Conservation (phyloP, 768 basidiomycete species). For the Austroboletus festivus region DNA sequence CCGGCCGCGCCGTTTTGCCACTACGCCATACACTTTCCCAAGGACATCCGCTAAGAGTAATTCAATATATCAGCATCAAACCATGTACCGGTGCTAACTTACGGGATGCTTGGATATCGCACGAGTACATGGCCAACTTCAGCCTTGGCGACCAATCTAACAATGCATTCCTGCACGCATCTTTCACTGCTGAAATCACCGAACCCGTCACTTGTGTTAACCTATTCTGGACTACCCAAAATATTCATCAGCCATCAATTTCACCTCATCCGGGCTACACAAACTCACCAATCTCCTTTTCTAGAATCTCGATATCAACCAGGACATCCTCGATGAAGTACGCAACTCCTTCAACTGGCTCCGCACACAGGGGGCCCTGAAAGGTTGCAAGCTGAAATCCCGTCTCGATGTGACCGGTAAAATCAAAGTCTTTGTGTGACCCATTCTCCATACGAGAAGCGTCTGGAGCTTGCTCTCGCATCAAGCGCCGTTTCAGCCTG, state of each 20-base stretch:
- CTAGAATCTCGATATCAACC: slow-evolving; percentile 55
- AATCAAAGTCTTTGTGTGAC: slow-evolving; percentile 45
- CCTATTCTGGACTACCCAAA: slow-evolving; percentile 63
- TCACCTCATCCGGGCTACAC: slow-evolving; percentile 2
- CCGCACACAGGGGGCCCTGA: slow-evolving; percentile 92
- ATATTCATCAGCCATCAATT: slow-evolving; percentile 11
- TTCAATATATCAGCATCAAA: slow-evolving; percentile 9
- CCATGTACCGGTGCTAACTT: slow-evolving; percentile 33
- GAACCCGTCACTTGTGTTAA: slow-evolving; percentile 88
- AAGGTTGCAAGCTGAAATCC: slow-evolving; percentile 95
- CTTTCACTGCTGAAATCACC: slow-evolving; percentile 82
- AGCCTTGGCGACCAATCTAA: slow-evolving; percentile 97
- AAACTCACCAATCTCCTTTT: slow-evolving; percentile 64
- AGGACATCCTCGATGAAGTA: slow-evolving; percentile 82
- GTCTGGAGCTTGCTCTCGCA: slow-evolving; percentile 33
- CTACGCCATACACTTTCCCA: slow-evolving; percentile 95
- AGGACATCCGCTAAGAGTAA: slow-evolving; percentile 78
- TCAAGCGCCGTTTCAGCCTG: slow-evolving; percentile 54
- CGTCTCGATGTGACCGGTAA: slow-evolving; percentile 82
- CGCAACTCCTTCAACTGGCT: slow-evolving; percentile 90
- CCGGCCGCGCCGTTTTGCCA: slow-evolving; percentile 84
- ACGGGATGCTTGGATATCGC: slow-evolving; percentile 98
- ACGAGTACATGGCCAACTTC: slow-evolving; percentile 97
- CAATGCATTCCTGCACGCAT: slow-evolving; percentile 85
- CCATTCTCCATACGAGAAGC: slow-evolving; percentile 33